phyloP scores from a whole-genome alignment of 331 rosid species.

The Phaseolus coccineus region DNA sequence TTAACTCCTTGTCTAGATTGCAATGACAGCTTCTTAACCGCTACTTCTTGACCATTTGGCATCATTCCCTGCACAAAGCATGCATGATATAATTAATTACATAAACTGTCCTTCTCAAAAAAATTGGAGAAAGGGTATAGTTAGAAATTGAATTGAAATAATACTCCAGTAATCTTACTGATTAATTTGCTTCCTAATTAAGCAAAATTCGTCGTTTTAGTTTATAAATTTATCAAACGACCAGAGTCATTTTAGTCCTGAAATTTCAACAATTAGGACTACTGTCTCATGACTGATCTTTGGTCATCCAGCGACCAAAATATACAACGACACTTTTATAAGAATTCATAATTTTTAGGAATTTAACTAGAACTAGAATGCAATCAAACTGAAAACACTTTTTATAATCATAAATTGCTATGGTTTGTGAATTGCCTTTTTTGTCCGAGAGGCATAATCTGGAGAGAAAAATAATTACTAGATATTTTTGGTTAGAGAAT shows the following conservation, averaged over 20 bases:
- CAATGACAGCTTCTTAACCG: slow-evolving; percentile 81
- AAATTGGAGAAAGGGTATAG: background rate
- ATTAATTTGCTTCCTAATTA: background rate
- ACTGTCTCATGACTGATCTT: background rate
- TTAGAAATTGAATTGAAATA: background rate
- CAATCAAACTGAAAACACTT: background rate
- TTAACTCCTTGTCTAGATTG: slow-evolving; percentile 81
- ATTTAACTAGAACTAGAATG: background rate
- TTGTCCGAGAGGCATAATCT: no score
- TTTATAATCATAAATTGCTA: background rate
- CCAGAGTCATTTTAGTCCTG: background rate
- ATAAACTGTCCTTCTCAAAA: background rate
- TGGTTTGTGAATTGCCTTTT: no score
- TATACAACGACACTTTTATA: background rate
- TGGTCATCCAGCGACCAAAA: background rate
- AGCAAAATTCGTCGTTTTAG: background rate
- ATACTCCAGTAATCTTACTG: background rate
- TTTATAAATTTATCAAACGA: background rate
- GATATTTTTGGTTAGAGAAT: no score
- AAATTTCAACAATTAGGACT: background rate
- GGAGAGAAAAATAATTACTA: no score
- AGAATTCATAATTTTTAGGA: background rate
- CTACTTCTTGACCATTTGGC: slow-evolving; percentile 91
- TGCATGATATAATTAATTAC: slow-evolving; percentile 4
- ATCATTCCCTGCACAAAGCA: slow-evolving; percentile 69